Evolutionary conservation across 2,329 filamentous ascomycete species (phyloP), one percentile per base, ranked within the genome.

Genomic region (Hymenoscyphus albidus): DNA sequence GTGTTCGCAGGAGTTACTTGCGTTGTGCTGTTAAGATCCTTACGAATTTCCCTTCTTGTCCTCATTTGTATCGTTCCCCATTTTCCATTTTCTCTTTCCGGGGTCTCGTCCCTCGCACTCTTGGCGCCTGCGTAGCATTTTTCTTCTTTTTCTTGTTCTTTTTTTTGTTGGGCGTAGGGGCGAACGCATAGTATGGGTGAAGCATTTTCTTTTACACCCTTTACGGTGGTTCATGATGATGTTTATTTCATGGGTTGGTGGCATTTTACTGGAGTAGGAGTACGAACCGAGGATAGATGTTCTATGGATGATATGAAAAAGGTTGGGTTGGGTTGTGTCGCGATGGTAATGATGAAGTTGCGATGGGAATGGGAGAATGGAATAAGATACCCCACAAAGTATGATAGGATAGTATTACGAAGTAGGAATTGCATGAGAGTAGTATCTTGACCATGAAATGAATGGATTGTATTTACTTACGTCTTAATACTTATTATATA

Each of bases 1-100:
- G 7, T 70, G 68, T 56, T 68, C 66, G 14, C 65, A 70, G 60
- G 72, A 74, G 42, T 63, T 71, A 31, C 63, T 71, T 38, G 68
- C 64, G 1, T 57, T 72, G 42, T 62, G 61, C 48, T 61, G 55
- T 35, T 35, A 10, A 2, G 35, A 35, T n/a, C n/a, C n/a, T 51
- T 51, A 22, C 44, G 7, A 27, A 12, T 51, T 51, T 27, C 18
- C 22, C 27, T 51, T 9, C 18, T 51, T 27, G 9, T 5, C 27
- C 4, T 51, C n/a, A n/a, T n/a, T n/a, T n/a, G n/a, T n/a, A n/a
- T n/a, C n/a, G n/a, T n/a, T n/a, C n/a, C n/a, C n/a, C n/a, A n/a
- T n/a, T n/a, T n/a, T n/a, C n/a, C n/a, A n/a, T n/a, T n/a, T n/a
- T n/a, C n/a, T n/a, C n/a, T n/a, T n/a, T n/a, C n/a, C n/a, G n/a